Conservation (phyloP, 768 basidiomycete genomes). For the Suillus hirtellus region DNA sequence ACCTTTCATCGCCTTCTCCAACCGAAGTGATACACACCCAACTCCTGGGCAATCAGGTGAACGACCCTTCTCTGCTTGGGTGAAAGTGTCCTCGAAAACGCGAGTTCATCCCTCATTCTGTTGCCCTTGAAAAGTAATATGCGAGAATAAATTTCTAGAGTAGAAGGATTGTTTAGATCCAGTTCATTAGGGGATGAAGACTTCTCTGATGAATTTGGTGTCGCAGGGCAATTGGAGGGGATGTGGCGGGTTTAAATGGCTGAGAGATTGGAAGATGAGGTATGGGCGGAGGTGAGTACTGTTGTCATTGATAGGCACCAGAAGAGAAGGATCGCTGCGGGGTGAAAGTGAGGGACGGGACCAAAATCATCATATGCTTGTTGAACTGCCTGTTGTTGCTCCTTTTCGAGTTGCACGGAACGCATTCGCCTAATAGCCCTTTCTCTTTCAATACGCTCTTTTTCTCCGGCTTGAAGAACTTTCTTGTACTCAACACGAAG, state of each 20-base stretch:
- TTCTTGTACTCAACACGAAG: constrained; percentile 99
- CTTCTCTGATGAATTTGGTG: too few relatives aligned
- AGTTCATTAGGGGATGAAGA: too few relatives aligned
- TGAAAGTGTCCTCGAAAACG: too few relatives aligned
- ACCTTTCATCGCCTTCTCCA: too few relatives aligned
- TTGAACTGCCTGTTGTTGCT: constrained; percentile 51
- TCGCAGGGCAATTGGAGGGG: constrained; percentile 48
- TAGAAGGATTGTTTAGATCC: too few relatives aligned
- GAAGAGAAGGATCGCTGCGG: constrained; percentile 77
- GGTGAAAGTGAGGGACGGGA: constrained; percentile 55
- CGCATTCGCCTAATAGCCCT: constrained; percentile 98
- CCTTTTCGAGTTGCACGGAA: constrained; percentile 93
- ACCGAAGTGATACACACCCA: too few relatives aligned
- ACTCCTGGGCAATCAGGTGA: too few relatives aligned
- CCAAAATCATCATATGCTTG: constrained; percentile 77
- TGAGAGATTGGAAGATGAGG: constrained; percentile 43
- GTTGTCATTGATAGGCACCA: constrained; percentile 57
- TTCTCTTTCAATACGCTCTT: constrained; percentile 97
- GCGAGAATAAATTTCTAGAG: too few relatives aligned
- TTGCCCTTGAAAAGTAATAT: too few relatives aligned
- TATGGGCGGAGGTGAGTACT: constrained; percentile 65
- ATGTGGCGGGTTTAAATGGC: constrained; percentile 43
- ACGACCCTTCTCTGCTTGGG: too few relatives aligned
- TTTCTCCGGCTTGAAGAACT: constrained; percentile 98
- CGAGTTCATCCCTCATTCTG: too few relatives aligned